A percentile compares a stretch with the other conserved stretches of the same genome.
Evolutionary conservation across 2,329 filamentous ascomycete genomes (phyloP).

Genomic region (Fusarium torreyae): DNA sequence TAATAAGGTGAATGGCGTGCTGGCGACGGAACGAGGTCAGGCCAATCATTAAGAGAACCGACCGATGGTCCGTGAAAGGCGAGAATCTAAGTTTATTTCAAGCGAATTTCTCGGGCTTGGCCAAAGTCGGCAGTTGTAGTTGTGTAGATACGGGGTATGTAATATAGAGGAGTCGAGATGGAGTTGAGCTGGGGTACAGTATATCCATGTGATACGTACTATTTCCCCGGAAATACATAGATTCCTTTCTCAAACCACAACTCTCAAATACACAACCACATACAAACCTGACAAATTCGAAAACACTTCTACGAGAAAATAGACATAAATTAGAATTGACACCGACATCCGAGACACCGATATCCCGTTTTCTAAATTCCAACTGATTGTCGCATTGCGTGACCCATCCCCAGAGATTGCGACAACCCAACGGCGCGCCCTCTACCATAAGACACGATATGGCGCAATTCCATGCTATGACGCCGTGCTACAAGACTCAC

Average conservation of each 20-base stretch:
- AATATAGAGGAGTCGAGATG: background rate
- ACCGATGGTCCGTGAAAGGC: constrained; percentile 38
- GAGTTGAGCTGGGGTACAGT: background rate
- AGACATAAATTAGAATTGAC: background rate
- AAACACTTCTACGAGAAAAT: fast-evolving
- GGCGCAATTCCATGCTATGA: constrained; percentile 38
- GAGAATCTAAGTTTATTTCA: background rate
- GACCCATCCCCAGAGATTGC: constrained; percentile 47
- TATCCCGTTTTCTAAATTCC: background rate
- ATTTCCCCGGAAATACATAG: background rate
- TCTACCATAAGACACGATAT: constrained; percentile 30
- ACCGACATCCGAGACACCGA: background rate
- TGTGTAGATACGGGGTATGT: background rate
- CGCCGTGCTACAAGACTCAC: background rate
- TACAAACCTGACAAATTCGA: fast-evolving
- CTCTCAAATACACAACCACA: background rate
- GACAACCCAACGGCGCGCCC: constrained; percentile 34
- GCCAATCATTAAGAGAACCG: constrained; percentile 45
- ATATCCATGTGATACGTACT: background rate
- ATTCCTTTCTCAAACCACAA: background rate
- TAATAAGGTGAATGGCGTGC: constrained; percentile 43
- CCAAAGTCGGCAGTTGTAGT: fast-evolving
- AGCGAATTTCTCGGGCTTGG: constrained; percentile 12
- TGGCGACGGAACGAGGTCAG: constrained; percentile 5
- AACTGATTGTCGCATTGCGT: constrained; percentile 41